Percentiles rank a stretch among this genome's conserved stretches.
Conservation (phyloP, 768 basidiomycete species). For the Tricholoma hemisulphureum region DNA sequence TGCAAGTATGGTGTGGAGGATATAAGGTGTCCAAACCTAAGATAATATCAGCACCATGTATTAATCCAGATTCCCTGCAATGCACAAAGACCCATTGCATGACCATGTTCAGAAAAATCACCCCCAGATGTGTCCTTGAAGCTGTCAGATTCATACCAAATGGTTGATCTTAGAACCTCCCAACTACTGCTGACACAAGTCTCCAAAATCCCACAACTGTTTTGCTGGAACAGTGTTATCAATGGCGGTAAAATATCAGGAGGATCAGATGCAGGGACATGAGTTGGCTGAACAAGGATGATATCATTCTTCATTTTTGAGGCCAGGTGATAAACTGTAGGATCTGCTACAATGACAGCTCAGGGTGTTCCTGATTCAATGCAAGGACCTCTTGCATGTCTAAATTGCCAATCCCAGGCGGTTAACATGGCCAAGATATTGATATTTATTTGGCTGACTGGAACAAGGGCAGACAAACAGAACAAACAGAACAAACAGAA, state of each 20-base stretch:
- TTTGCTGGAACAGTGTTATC: not conserved
- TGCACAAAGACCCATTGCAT: not conserved
- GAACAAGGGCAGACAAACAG: not conserved
- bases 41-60: not conserved
- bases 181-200: not conserved
- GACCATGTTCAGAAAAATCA: not conserved
- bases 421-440: not conserved
- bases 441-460: not conserved
- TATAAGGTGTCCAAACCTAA: not conserved
- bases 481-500: no score
- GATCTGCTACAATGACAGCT: not conserved
- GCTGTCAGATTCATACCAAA: not conserved
- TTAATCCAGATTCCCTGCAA: not conserved
- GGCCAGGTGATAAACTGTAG: not conserved
- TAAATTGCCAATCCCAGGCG: not conserved
- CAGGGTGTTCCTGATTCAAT: not conserved
- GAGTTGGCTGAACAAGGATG: not conserved
- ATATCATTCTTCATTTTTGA: not conserved
- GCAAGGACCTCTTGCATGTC: not conserved
- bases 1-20: not conserved
- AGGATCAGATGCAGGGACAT: not conserved
- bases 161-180: not conserved
- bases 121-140: not conserved
- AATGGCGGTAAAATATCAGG: not conserved
- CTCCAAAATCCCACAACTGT: not conserved